phyloP scores from a whole-genome alignment of 2,329 filamentous ascomycete genomes.

The Fusarium sp. region DNA sequence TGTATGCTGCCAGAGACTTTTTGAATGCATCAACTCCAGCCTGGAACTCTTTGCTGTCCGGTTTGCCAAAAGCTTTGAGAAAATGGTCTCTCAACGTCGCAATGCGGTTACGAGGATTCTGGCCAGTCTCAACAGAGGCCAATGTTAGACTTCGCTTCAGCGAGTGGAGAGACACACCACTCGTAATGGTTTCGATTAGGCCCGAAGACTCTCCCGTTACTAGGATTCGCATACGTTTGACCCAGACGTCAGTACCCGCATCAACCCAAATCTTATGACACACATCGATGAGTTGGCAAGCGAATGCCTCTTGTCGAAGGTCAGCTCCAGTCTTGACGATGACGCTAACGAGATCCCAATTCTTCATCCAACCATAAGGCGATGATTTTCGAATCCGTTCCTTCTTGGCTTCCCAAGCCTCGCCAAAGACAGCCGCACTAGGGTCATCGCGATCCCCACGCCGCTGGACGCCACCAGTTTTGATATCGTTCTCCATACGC shows the following conservation, averaged over 20 bases:
- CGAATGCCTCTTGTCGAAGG: conserved; percentile 86
- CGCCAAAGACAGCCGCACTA: conserved; percentile 86
- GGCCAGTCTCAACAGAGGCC: conserved; percentile 77
- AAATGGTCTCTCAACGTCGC: conserved; percentile 87
- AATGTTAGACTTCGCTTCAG: conserved; percentile 85
- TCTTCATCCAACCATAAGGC: conserved; percentile 89
- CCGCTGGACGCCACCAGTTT: conserved; percentile 84
- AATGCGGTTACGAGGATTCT: conserved; percentile 80
- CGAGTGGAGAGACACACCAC: conserved; percentile 87
- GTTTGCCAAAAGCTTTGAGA: conserved; percentile 79
- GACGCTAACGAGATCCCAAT: conserved; percentile 88
- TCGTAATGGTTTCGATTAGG: conserved; percentile 88
- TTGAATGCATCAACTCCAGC: conserved; percentile 83
- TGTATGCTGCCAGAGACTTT: conserved; percentile 85
- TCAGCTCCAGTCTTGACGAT: conserved; percentile 90
- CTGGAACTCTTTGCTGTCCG: conserved; percentile 76
- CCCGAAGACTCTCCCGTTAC: conserved; percentile 88
- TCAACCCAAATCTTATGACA: conserved; percentile 87
- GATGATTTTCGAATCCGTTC: conserved; percentile 86
- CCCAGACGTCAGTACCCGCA: conserved; percentile 82
- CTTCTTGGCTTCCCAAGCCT: conserved; percentile 87
- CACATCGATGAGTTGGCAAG: conserved; percentile 84
- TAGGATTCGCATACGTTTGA: conserved; percentile 87
- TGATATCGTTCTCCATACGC: conserved; percentile 90
- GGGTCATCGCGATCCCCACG: conserved; percentile 88